Base-by-base conservation (phyloP, 345 rosid species). In the Pugionium dolabratum region DNA sequence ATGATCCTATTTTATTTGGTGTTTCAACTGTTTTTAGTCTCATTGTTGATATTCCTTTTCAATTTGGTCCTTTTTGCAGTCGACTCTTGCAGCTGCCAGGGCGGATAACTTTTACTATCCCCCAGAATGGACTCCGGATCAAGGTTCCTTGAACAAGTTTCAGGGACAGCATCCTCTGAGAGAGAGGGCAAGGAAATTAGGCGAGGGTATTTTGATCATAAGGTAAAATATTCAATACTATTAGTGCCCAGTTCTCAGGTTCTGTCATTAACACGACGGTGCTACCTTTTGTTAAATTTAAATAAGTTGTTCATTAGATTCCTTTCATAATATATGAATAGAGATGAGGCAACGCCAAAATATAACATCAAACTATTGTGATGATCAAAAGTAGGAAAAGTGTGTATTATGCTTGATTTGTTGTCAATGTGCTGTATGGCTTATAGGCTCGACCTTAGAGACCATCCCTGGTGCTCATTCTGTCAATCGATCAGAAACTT, bases 81-180 rank as follows among this genome's bases (percentile, higher is more conserved):
- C 99, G 79, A 77, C 97, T 3, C 83, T 95, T 62, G 90, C 97
- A 64, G 98, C 96, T 51, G 99, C 97, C 9, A 84, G 99, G 79
- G 97, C 97, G 1, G 96, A 95, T 67, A 89, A 95, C 79, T 95
- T 88, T 70, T 95, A 95, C 81, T 89, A 87, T 60, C 97, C 97
- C 2, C 97, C 95, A 45, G 95, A 95, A 89, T 95, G 95, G 97
- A 78, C 87, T 43, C 97, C 96, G 0, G 79, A 86, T 64, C 86
- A 90, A 88, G 98, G 96, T 70, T 82, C 88, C 59, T 74, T 95
- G 84, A 91, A 89, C 96, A 87, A 89, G 84, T 95, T 91, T 74
- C 89, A 95, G 69, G 96, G 99, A 8, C 97, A 94, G 69, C 97
- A 94, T 91, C 90, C 97, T 57, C 69, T 89, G 42, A 74, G 96